Percentiles rank a stretch among this genome's conserved stretches.
Evolutionary conservation across 495 filamentous ascomycete species (phyloP).

Genomic region (Pyronema omphalodes): DNA sequence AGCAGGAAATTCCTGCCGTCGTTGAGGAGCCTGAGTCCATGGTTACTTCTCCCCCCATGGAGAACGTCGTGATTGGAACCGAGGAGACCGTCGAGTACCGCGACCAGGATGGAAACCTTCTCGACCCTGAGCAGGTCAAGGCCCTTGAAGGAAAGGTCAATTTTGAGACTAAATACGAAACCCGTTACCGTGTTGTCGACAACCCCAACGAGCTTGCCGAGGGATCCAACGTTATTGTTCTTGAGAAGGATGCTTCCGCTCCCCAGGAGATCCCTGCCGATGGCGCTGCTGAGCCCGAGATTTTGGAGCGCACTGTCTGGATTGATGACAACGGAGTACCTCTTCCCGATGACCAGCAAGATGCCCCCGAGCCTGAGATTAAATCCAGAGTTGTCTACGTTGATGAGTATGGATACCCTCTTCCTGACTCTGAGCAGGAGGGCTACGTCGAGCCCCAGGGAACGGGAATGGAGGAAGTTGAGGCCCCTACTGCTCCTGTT

Average conservation of each 20-base stretch:
- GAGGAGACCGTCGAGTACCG: conserved; percentile 88
- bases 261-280: background rate
- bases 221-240: conserved; percentile 25
- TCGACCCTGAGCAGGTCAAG: conserved; percentile 67
- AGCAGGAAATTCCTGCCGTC: conserved; percentile 5
- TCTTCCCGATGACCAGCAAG: conserved; percentile 23
- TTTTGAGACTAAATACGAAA: conserved; percentile 88
- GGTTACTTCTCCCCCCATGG: background rate
- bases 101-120: conserved; percentile 78
- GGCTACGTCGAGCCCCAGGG: conserved; percentile 20
- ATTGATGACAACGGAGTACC: conserved; percentile 23
- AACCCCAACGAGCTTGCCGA: conserved; percentile 41
- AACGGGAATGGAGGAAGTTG: background rate
- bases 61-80: background rate
- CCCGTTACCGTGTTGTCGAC: conserved; percentile 68
- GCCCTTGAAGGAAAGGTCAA: conserved; percentile 76
- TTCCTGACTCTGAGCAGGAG: conserved; percentile 27
- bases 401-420: conserved; percentile 12
- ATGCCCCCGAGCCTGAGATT: conserved; percentile 11
- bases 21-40: conserved; percentile 14
- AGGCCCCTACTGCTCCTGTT: too few relatives aligned
- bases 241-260: conserved; percentile 1
- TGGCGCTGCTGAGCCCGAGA: background rate
- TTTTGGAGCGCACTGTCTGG: conserved; percentile 44
- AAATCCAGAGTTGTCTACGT: background rate